Base-by-base conservation (phyloP, 2,329 filamentous ascomycete genomes). In the Penicillium carneum region DNA sequence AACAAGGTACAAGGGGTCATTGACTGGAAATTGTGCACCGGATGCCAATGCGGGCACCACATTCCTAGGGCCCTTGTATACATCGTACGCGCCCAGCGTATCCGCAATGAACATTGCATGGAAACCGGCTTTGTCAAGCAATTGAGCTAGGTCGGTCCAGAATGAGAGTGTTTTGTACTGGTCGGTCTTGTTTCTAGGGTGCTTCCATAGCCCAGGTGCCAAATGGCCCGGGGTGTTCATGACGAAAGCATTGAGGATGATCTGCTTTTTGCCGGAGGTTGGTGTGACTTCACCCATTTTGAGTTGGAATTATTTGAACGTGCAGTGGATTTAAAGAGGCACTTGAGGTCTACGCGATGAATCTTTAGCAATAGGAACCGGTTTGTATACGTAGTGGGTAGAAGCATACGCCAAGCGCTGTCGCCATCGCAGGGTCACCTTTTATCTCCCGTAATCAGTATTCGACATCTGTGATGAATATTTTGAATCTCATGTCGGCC, bases 41-140 rank as follows among this genome's bases (percentile, higher is more conserved):
- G 67, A 68, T 14, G 65, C 68, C 12, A 74, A 69, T 2, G 67
- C 67, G 5, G 69, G 66, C 9, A 53, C 56, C 18, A 58, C 48
- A 36, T 74, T 74, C 9, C 67, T 63, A 29, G 72, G 72, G 9
- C 76, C 76, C 46, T 79, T 77, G 65, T 81, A 81, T 3, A 79
- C 75, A 59, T 80, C 78, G 64, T 81, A 80, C 10, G 72, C 71
- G 0, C 80, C 79, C 0, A 81, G 74, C 5, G 80, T 76, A 63
- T 83, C 81, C 0, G 81, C 81, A 36, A 83, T 72, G 69, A 83
- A 83, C 29, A 83, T 72, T 1, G 76, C 79, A 61, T 83, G 80
- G 54, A 83, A 82, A 11, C 79, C 79, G 3, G 76, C 79, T 9
- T 77, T 76, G 20, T 83, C 80, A 0, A 83, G 71, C n/a, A 75